phyloP scores from a whole-genome alignment of 768 basidiomycete species.

The Cystobasidiopsis lactophilus region DNA sequence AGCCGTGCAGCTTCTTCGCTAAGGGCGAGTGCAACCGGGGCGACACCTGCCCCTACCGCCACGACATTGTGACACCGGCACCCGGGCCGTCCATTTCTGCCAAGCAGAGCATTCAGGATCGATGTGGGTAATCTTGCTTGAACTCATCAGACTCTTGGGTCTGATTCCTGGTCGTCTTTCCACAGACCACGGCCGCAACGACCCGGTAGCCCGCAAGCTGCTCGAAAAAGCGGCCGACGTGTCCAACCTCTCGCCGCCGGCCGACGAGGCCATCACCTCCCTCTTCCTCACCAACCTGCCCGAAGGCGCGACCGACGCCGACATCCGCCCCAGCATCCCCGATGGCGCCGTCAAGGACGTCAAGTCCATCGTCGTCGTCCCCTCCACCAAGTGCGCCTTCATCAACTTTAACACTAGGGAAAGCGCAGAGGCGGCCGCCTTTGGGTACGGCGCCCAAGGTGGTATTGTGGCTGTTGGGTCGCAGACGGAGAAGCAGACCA shows the following conservation, averaged over 20 bases:
- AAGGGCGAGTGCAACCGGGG: slow-evolving; percentile 92
- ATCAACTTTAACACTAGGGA: slow-evolving; percentile 69
- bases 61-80: slow-evolving; percentile 75
- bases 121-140: slow-evolving; percentile 34
- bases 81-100: slow-evolving; percentile 40
- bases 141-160: neutral
- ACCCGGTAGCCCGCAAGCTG: slow-evolving; percentile 86
- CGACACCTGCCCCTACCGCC: slow-evolving; percentile 75
- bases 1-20: slow-evolving; percentile 80
- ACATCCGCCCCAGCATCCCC: slow-evolving; percentile 42
- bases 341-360: slow-evolving; percentile 41
- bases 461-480: neutral
- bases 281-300: neutral
- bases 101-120: slow-evolving; percentile 76
- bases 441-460: neutral
- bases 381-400: slow-evolving; percentile 69
- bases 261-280: slow-evolving; percentile 48
- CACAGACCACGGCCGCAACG: slow-evolving; percentile 49
- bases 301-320: slow-evolving; percentile 42
- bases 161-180: neutral
- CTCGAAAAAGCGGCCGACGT: slow-evolving; percentile 51
- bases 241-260: slow-evolving; percentile 70
- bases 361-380: slow-evolving; percentile 65
- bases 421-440: slow-evolving; percentile 69
- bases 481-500: slow-evolving; percentile 3